Evolutionary conservation across 495 filamentous ascomycete species (phyloP).

Genomic region (Haplographium delicatum): DNA sequence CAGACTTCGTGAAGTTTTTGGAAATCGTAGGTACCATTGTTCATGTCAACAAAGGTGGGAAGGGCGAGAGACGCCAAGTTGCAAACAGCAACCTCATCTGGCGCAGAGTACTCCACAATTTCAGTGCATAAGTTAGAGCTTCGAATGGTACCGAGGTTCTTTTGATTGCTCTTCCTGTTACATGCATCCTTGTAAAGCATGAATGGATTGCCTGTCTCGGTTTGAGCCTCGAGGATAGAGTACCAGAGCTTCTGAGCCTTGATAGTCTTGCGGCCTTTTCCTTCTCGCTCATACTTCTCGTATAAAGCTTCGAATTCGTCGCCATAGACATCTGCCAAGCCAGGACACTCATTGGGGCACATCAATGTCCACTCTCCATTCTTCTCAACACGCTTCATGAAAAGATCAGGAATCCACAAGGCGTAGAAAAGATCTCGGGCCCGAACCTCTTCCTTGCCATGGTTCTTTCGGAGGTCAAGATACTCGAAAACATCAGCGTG

Average conservation of each 20-base stretch:
- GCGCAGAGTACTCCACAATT: conserved; percentile 94
- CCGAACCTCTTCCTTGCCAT: conserved; percentile 96
- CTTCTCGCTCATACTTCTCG: conserved; percentile 87
- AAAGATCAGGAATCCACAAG: conserved; percentile 96
- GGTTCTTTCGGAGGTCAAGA: conserved; percentile 97
- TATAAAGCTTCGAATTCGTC: conserved; percentile 96
- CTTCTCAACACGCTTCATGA: conserved; percentile 98
- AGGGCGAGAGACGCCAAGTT: conserved; percentile 93
- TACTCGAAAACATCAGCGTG: conserved; percentile 97
- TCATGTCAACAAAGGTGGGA: conserved; percentile 81
- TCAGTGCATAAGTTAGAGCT: conserved; percentile 99
- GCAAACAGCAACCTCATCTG: conserved; percentile 97
- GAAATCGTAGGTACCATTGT: conserved; percentile 82
- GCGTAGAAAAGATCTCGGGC: conserved; percentile 97
- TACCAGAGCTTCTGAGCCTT: conserved; percentile 99
- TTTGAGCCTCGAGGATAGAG: conserved; percentile 93
- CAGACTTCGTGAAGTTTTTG: conserved; percentile 89
- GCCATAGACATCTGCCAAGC: conserved; percentile 92
- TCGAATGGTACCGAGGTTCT: conserved; percentile 96
- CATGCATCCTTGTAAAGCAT: conserved; percentile 99
- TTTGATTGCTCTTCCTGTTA: conserved; percentile 99
- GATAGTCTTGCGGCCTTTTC: conserved; percentile 80
- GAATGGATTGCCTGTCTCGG: conserved; percentile 97
- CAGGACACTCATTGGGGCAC: conserved; percentile 93
- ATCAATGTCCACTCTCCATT: conserved; percentile 96